Base-by-base conservation (phyloP, 2,329 filamentous ascomycete genomes). In the Eutypella sp. region DNA sequence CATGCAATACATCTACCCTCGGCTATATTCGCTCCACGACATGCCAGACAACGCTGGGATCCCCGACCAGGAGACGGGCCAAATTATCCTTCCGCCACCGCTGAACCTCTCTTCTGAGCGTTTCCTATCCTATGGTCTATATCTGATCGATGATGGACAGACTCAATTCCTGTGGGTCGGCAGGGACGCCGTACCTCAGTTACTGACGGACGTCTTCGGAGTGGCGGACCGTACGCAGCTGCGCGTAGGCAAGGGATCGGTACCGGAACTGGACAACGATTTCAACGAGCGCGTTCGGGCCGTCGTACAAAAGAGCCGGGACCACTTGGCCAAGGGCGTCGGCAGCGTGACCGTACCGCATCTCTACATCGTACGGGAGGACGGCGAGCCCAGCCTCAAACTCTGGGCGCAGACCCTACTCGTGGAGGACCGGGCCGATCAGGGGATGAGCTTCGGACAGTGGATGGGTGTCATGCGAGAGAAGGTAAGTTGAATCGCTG, bases 111-210 rank as follows among this genome's bases (percentile, higher is more conserved):
- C 89, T 3, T 96, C 91, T 1, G 89, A 92, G 66, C 82, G 87
- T 40, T 79, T 99, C 41, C 88, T 89, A 3, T 81, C 90, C 1
- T 96, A 95, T 62, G 93, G 93, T 23, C 73, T 99, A 16, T 99
- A 99, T 67, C 79, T 99, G 47, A 93, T 99, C 58, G 93, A 99
- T 59, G 93, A 99, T 61, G 91, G 91, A 3, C 92, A 96, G 68
- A 96, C 89, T 5, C 93, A 99, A 65, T 99, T 99, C 77, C 71
- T 99, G 40, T 99, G 93, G 93, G 79, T 97, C 18, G 93, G 93
- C 13, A 84, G 91, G 29, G 92, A 99, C 56, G 86, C 92, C 1
- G 89, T 99, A 23, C 89, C 90, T 1, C 89, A 95, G 62, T 78
- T 99, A 25, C 74, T 97, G 34, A 69, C 78, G 43, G 93, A 99